Evolutionary conservation across 2,329 filamentous ascomycete species (phyloP), one percentile per base, ranked within the genome.

Genomic region (Pseudomassariella vexata): DNA sequence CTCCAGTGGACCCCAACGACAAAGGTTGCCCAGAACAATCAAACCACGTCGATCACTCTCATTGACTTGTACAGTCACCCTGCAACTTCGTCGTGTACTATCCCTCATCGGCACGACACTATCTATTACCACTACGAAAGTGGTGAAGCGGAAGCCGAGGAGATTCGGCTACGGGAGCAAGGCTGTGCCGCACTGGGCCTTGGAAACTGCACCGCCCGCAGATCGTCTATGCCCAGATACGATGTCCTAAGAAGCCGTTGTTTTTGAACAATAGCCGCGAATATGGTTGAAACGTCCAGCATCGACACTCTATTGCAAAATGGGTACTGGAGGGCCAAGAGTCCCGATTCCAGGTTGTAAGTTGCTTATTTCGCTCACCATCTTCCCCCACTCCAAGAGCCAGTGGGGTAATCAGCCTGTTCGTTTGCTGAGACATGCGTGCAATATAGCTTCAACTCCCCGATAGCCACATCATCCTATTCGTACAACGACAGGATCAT

Each of bases 241-340:
- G 19, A 53, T 51, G 47, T 37, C 33, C 42, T 45, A 35, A 43
- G 35, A 30, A 25, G n/a, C 24, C 24, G 37, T 19, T 34, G 27
- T 36, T 31, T 30, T 34, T 24, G 11, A 12, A 16, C 8, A 5
- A 20, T 20, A 35, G 31, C 42, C 30, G 35, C 35, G 35, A 50
- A 40, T 19, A 55, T 55, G 49, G 44, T 41, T 32, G 44, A 45
- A 27, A 24, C 33, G 11, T 41, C 45, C 24, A 47, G 49, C 26
- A 32, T 56, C 27, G 44, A 53, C 11, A 39, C 46, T 18, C 38
- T 53, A 35, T 36, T 55, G 34, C 42, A 43, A 30, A 46, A 49
- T 26, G 52, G 51, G 34, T 55, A 52, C 44, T 55, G 51, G 50
- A 28, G 32, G 18, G 33, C 25, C 9, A 35, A 23, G 25, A 38